Conservation (phyloP, 148 eudicot species). For the Camellia granthamiana region DNA sequence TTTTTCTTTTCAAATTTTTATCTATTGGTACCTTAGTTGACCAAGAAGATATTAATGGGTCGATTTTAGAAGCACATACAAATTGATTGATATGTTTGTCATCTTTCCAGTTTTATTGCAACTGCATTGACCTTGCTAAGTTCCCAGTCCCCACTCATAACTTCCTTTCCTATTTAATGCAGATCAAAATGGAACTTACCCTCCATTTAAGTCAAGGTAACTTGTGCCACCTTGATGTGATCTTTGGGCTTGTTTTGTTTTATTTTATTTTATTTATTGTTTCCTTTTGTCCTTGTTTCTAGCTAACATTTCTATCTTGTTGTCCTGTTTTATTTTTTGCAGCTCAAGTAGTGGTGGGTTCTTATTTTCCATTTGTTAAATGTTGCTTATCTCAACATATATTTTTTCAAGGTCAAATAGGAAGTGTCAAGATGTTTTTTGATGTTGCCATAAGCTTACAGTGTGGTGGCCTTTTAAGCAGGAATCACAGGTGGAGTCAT, state of each 20-base stretch:
- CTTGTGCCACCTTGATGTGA: not conserved
- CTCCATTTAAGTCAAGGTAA: conserved; percentile 40
- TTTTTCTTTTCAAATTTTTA: not conserved
- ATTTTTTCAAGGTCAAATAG: conserved; percentile 2
- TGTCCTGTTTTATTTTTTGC: conserved; percentile 23
- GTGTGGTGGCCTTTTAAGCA: conserved; percentile 22
- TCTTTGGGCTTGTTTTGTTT: not conserved
- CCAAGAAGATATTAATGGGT: not conserved
- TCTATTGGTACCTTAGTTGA: not conserved
- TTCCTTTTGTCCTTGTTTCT: not conserved
- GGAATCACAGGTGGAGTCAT: conserved; percentile 42
- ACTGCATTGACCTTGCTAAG: not conserved
- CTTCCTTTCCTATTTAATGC: conserved; percentile 10
- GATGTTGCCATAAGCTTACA: not conserved
- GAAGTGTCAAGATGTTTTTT: not conserved
- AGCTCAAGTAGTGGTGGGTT: conserved; percentile 38
- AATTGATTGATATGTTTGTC: not conserved
- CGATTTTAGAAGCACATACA: not conserved
- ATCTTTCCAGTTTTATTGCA: not conserved
- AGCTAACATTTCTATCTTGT: not conserved
- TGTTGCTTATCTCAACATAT: not conserved
- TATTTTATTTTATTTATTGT: too few relatives aligned
- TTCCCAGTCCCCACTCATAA: not conserved
- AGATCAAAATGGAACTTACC: conserved; percentile 50
- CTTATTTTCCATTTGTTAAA: conserved; percentile 5